These are phyloP conservation scores for Eucalyptus globulus DNA, from an alignment of 345 rosid genomes.

Conservation along the genomic window DNA sequence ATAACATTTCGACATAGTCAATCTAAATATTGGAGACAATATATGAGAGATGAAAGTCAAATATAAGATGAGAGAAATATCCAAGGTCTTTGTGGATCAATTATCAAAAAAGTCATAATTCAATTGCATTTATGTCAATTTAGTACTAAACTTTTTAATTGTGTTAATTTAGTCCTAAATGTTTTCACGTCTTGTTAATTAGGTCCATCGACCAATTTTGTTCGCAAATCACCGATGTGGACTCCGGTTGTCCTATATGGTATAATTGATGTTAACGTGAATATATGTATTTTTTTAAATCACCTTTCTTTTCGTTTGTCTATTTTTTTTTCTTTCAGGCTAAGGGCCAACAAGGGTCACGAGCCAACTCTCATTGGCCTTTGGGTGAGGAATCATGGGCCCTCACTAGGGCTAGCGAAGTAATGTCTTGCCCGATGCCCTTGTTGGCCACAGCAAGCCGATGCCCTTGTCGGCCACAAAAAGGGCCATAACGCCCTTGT, in stretches of 20 bases:
- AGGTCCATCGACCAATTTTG: fast-evolving
- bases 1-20: neutral
- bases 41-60: too few species aligned
- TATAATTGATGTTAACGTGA: fast-evolving
- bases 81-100: neutral
- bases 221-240: fast-evolving
- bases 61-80: neutral
- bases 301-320: too few species aligned
- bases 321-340: fast-evolving
- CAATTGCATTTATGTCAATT: neutral
- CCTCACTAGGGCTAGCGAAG: neutral
- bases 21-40: too few species aligned
- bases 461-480: neutral
- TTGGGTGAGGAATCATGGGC: neutral
- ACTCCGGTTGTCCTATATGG: fast-evolving
- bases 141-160: too few species aligned
- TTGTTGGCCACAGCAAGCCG: fast-evolving
- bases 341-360: neutral
- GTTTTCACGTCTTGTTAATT: too few species aligned
- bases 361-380: fast-evolving
- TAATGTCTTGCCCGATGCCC: neutral
- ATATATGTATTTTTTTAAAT: too few species aligned
- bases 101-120: neutral
- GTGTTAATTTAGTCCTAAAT: too few species aligned
- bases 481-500: neutral